These are phyloP conservation scores for Miscanthus lutarioriparius DNA, from an alignment of 176 grass and related monocot genomes.

Conservation along the genomic window DNA sequence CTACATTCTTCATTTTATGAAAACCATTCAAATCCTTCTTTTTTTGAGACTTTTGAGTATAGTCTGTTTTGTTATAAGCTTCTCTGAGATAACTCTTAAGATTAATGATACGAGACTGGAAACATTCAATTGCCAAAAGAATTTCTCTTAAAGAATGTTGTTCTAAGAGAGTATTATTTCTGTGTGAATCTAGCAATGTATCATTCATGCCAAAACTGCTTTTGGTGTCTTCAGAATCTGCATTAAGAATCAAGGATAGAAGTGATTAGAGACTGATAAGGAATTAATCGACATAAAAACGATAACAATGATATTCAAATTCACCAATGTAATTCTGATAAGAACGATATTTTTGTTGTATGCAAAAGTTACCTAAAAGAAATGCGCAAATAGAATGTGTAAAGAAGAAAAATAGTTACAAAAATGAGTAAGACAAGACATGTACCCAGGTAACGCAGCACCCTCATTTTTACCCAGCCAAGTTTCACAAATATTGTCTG, in stretches of 20 bases:
- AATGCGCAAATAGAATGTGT: not conserved
- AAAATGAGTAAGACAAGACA: conserved; percentile 25
- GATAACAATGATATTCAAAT: conserved; percentile 9
- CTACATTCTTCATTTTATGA: conserved; percentile 22
- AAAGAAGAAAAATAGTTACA: conserved; percentile 9
- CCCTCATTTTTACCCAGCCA: not conserved
- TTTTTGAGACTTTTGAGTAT: conserved; percentile 19
- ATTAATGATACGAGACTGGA: conserved; percentile 51
- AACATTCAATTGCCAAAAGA: conserved; percentile 65
- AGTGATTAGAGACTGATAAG: not conserved
- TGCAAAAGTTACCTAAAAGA: not conserved
- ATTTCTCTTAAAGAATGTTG: conserved; percentile 60
- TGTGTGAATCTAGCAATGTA: conserved; percentile 40
- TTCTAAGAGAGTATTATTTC: conserved; percentile 27
- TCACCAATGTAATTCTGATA: not conserved
- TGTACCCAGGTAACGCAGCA: not conserved
- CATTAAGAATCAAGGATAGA: not conserved
- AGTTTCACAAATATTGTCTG: conserved; percentile 2
- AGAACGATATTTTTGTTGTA: not conserved
- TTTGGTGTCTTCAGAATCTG: conserved; percentile 52
- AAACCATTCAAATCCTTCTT: conserved; percentile 31
- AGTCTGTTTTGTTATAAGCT: not conserved
- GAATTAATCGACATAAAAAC: not conserved
- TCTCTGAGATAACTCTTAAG: conserved; percentile 52
- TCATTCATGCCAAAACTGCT: conserved; percentile 44